Percentiles rank a stretch among this genome's conserved stretches.
phyloP scores from a whole-genome alignment of 208 protist genomes.

The Acanthamoeba quina region DNA sequence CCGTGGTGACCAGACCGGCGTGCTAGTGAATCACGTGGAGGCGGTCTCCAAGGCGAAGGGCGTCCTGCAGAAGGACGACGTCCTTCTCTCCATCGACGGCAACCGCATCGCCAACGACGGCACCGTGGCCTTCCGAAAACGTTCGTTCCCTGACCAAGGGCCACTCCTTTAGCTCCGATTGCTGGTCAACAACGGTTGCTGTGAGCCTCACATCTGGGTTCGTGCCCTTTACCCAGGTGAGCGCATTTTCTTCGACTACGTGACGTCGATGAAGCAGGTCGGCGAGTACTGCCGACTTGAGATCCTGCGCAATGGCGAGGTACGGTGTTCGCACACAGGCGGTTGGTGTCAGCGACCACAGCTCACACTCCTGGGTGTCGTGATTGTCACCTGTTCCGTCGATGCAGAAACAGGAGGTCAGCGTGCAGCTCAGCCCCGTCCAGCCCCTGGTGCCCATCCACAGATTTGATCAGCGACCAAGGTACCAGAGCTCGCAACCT shows the following conservation, averaged over 20 bases:
- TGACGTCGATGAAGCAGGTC: conserved; percentile 78
- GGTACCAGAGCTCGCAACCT: conserved; percentile 10
- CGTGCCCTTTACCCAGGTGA: conserved; percentile 15
- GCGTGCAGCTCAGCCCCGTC: conserved; percentile 47
- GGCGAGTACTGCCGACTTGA: conserved; percentile 61
- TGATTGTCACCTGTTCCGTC: background rate
- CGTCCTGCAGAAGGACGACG: conserved; percentile 79
- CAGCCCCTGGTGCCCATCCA: conserved; percentile 68
- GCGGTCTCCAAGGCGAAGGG: conserved; percentile 36
- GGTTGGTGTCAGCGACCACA: background rate
- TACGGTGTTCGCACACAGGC: background rate
- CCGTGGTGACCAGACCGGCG: conserved; percentile 70
- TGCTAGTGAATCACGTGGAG: conserved; percentile 76
- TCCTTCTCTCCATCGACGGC: conserved; percentile 80
- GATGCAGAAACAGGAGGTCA: conserved; percentile 70
- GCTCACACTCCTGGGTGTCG: background rate
- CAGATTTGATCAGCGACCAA: conserved; percentile 57
- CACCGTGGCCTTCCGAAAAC: conserved; percentile 79
- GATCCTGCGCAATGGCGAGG: conserved; percentile 39
- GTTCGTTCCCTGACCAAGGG: background rate
- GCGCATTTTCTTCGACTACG: conserved; percentile 77
- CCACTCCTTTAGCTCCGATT: background rate
- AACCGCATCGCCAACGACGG: conserved; percentile 81
- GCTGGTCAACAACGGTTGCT: background rate
- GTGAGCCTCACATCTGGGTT: background rate